A percentile compares a stretch with the other conserved stretches of the same genome.
Conservation (phyloP, 805 yeast genomes). For the Ogataea pignaliae region DNA sequence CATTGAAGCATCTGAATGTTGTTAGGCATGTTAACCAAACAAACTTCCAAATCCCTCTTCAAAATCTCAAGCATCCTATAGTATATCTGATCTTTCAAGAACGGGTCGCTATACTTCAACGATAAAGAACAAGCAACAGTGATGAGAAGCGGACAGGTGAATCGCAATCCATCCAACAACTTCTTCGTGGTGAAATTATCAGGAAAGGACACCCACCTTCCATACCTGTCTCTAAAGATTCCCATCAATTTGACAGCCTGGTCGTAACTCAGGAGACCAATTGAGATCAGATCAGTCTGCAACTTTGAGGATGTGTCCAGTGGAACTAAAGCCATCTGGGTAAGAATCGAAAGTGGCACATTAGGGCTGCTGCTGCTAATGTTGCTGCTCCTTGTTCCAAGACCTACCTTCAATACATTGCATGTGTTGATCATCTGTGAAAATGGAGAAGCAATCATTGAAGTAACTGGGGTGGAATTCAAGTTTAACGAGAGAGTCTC, state of each 20-base stretch:
- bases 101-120: conserved; percentile 44
- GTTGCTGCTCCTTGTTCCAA: conserved; percentile 27
- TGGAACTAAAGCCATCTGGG: conserved; percentile 8
- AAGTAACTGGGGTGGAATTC: conserved; percentile 12
- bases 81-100: conserved; percentile 38
- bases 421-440: conserved; percentile 33
- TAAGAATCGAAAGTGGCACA: conserved; percentile 17
- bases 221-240: conserved; percentile 62
- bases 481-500: conserved; percentile 8
- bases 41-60: conserved; percentile 42
- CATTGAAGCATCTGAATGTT: conserved; percentile 63
- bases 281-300: conserved; percentile 43
- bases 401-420: conserved; percentile 29
- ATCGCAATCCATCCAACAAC: conserved; percentile 44
- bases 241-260: conserved; percentile 49
- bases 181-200: conserved; percentile 42
- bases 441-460: conserved; percentile 42
- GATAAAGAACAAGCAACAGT: conserved; percentile 64
- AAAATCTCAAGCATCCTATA: conserved; percentile 41
- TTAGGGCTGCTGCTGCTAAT: conserved; percentile 12
- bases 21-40: conserved; percentile 40
- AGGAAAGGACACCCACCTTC: conserved; percentile 76
- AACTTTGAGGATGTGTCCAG: conserved; percentile 1
- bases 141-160: conserved; percentile 56
- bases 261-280: conserved; percentile 42